Evolutionary conservation across 2,329 filamentous ascomycete species (phyloP).

Genomic region (Domatiomyces globalis): DNA sequence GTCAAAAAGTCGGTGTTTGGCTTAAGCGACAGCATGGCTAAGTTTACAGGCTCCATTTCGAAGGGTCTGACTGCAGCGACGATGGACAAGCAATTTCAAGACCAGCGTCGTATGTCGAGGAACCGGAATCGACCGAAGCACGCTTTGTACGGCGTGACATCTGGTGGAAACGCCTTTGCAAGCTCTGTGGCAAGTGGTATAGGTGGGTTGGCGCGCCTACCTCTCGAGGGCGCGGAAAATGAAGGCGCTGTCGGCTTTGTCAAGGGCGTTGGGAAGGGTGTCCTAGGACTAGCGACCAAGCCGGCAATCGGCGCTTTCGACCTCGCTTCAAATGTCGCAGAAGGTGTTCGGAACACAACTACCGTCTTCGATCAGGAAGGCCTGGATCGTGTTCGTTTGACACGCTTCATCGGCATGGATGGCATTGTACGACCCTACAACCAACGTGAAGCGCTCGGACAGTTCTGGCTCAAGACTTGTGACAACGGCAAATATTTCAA

Average conservation of each 20-base stretch:
- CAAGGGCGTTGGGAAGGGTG: conserved; percentile 91
- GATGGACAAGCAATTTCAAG: conserved; percentile 96
- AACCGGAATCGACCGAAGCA: conserved; percentile 93
- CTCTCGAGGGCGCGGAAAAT: conserved; percentile 87
- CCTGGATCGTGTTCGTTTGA: conserved; percentile 83
- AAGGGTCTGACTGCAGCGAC: conserved; percentile 93
- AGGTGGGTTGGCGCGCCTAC: conserved; percentile 82
- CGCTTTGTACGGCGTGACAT: conserved; percentile 87
- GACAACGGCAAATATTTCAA: conserved; percentile 97
- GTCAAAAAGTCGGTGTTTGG: conserved; percentile 98
- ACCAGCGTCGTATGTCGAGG: conserved; percentile 82
- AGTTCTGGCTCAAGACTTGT: conserved; percentile 97
- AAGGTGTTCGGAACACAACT: conserved; percentile 96
- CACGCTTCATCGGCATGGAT: conserved; percentile 81
- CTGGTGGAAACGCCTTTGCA: conserved; percentile 87
- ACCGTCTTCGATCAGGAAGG: conserved; percentile 94
- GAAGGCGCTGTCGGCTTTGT: conserved; percentile 90
- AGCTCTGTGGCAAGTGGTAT: conserved; percentile 87
- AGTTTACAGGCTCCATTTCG: conserved; percentile 91
- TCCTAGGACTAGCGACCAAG: conserved; percentile 89
- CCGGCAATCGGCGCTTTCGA: conserved; percentile 94
- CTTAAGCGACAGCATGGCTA: conserved; percentile 92
- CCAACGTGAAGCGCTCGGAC: conserved; percentile 84
- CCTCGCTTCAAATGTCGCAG: conserved; percentile 88
- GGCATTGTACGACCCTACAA: conserved; percentile 90